phyloP scores from a whole-genome alignment of 768 basidiomycete species.

The Termitomyces sp. region DNA sequence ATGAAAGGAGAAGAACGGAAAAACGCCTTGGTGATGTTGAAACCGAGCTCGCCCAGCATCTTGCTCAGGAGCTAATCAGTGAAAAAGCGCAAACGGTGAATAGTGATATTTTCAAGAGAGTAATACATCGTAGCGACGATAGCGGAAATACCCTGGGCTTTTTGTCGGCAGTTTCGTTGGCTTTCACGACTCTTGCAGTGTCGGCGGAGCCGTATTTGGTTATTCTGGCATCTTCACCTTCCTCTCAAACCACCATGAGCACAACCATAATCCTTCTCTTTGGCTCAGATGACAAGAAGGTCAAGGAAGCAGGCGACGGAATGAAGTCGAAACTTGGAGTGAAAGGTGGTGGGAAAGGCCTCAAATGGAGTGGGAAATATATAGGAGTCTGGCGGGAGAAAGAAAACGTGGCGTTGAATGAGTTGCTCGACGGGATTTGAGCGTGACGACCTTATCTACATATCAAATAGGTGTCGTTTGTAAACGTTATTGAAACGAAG shows the following conservation, averaged over 20 bases:
- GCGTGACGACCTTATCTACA: not conserved
- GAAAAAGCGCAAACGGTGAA: constrained; percentile 27
- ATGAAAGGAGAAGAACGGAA: constrained; percentile 60
- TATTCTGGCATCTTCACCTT: constrained; percentile 53
- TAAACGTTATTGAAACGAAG: not conserved
- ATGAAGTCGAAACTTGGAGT: constrained; percentile 53
- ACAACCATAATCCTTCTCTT: constrained; percentile 54
- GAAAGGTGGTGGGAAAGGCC: constrained; percentile 77
- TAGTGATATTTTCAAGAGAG: constrained; percentile 35
- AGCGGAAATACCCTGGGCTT: constrained; percentile 52
- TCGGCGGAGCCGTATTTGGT: constrained; percentile 17
- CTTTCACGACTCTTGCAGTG: constrained; percentile 29
- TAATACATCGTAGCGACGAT: constrained; percentile 60
- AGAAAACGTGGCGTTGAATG: constrained; percentile 35
- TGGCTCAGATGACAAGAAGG: constrained; percentile 54
- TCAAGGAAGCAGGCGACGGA: constrained; percentile 53
- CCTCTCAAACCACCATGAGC: constrained; percentile 26
- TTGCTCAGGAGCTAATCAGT: constrained; percentile 37
- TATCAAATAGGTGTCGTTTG: not conserved
- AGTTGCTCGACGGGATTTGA: constrained; percentile 29
- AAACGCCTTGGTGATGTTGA: constrained; percentile 71
- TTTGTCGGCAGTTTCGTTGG: constrained; percentile 50
- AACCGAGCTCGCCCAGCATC: constrained; percentile 48
- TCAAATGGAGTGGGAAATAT: constrained; percentile 73
- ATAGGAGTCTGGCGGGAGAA: constrained; percentile 58